Evolutionary conservation across 148 eudicot genomes (phyloP).

Genomic region (Tetragonia tetragonoides): DNA sequence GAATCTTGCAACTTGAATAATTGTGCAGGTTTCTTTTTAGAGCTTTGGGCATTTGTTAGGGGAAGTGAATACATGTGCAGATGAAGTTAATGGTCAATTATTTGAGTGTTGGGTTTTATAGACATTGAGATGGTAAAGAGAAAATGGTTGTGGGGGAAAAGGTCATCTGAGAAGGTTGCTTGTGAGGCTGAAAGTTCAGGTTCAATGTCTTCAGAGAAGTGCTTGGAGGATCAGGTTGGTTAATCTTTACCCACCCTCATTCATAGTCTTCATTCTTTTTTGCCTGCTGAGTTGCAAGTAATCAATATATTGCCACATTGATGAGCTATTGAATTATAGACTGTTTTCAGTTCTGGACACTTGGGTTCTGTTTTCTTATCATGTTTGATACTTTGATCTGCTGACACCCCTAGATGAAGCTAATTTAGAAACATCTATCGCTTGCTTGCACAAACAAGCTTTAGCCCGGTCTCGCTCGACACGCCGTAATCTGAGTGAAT

Average conservation of each 20-base stretch:
- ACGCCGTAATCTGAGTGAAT: too few relatives aligned
- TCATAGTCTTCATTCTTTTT: not conserved
- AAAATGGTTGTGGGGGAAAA: conserved; percentile 81
- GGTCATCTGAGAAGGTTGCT: conserved; percentile 55
- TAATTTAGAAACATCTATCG: not conserved
- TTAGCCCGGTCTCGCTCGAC: not conserved
- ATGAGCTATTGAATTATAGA: not conserved
- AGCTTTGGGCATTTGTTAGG: conserved; percentile 2
- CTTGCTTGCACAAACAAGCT: not conserved
- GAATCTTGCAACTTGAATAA: not conserved
- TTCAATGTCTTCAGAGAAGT: conserved; percentile 63
- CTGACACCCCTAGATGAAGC: not conserved
- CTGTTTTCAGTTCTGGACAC: not conserved
- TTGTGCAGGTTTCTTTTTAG: not conserved
- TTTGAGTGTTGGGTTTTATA: conserved; percentile 9
- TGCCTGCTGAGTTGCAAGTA: not conserved
- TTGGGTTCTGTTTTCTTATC: not conserved
- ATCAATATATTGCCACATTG: not conserved
- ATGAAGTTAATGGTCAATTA: conserved; percentile 11
- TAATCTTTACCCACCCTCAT: too few relatives aligned
- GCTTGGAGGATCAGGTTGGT: conserved; percentile 67
- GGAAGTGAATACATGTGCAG: conserved; percentile 7
- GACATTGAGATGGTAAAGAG: conserved; percentile 52
- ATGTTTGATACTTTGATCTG: conserved; percentile 4
- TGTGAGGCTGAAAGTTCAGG: conserved; percentile 67